phyloP scores from a whole-genome alignment of 139 green algal species.

The Micractinium conductrix region DNA sequence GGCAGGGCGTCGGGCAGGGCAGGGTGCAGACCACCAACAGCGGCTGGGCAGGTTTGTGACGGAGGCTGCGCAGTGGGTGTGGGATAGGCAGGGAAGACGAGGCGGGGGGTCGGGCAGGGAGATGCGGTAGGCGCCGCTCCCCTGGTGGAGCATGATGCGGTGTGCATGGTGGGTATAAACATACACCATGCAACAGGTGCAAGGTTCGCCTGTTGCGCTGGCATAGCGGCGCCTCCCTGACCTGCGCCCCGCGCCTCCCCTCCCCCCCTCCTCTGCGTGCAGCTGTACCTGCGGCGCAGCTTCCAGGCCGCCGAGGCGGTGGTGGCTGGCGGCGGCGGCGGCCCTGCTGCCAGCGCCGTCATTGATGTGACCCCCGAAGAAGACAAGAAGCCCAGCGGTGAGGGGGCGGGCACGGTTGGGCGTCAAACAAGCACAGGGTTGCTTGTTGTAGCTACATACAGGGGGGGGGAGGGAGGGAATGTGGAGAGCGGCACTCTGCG shows the following conservation, averaged over 20 bases:
- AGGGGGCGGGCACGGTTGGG: background rate
- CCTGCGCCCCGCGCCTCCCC: background rate
- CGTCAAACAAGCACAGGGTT: too few species aligned
- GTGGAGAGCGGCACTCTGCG: too few species aligned
- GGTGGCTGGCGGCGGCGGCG: background rate
- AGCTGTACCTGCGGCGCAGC: conserved; percentile 52
- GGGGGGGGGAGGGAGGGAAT: too few species aligned
- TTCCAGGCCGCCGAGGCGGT: conserved; percentile 13
- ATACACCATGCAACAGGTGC: too few species aligned
- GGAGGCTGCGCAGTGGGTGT: too few species aligned
- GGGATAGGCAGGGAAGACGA: too few species aligned
- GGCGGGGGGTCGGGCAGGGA: background rate
- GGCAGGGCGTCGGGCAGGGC: too few species aligned
- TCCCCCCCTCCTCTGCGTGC: conserved; percentile 66
- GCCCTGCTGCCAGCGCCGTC: conserved; percentile 37
- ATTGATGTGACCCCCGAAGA: conserved; percentile 61
- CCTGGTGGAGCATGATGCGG: background rate
- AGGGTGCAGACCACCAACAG: too few species aligned
- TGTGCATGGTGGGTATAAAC: too few species aligned
- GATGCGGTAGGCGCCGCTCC: background rate
- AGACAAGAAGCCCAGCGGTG: conserved; percentile 42
- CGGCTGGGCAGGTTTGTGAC: too few species aligned
- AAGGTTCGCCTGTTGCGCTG: too few species aligned
- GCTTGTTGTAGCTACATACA: too few species aligned
- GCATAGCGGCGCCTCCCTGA: background rate